Conservation (phyloP, 768 basidiomycete species). For the Boletus sp. region DNA sequence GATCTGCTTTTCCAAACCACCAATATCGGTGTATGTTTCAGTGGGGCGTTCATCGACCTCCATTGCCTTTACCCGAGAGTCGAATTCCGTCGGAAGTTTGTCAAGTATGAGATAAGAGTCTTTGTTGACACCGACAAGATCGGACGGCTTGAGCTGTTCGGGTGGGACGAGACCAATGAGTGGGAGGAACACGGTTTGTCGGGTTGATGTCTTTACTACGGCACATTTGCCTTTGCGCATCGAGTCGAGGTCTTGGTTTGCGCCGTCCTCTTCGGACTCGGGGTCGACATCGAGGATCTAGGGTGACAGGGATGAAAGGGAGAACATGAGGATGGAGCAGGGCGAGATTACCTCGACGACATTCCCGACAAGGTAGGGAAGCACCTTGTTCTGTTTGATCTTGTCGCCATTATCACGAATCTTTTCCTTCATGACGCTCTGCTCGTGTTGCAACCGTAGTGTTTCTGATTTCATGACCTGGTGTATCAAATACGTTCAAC, state of each 20-base stretch:
- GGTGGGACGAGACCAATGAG: constrained; percentile 96
- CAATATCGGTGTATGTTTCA: constrained; percentile 95
- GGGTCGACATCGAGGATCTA: constrained; percentile 94
- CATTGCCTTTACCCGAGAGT: constrained; percentile 99
- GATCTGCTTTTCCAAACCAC: constrained; percentile 98
- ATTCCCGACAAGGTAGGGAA: constrained; percentile 96
- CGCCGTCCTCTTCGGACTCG: constrained; percentile 90
- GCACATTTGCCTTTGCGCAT: constrained; percentile 97
- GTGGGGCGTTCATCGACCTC: constrained; percentile 98
- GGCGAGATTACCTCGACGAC: constrained; percentile 76
- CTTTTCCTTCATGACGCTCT: constrained; percentile 96
- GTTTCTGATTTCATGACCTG: constrained; percentile 98
- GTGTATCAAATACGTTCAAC: not conserved
- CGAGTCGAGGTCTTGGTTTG: constrained; percentile 93
- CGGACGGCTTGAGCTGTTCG: constrained; percentile 83
- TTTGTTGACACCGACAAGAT: constrained; percentile 98
- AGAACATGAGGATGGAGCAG: not conserved
- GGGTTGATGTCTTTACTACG: constrained; percentile 97
- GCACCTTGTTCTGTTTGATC: constrained; percentile 98
- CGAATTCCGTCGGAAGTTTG: constrained; percentile 93
- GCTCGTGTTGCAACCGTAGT: constrained; percentile 87
- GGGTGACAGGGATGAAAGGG: constrained; percentile 6
- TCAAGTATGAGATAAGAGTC: constrained; percentile 97
- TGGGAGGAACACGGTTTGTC: constrained; percentile 97
- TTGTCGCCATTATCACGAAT: constrained; percentile 98